Evolutionary conservation across 139 green algal species (phyloP), one percentile per base, ranked within the genome.

Genomic region (Diplosphaera chodatii): DNA sequence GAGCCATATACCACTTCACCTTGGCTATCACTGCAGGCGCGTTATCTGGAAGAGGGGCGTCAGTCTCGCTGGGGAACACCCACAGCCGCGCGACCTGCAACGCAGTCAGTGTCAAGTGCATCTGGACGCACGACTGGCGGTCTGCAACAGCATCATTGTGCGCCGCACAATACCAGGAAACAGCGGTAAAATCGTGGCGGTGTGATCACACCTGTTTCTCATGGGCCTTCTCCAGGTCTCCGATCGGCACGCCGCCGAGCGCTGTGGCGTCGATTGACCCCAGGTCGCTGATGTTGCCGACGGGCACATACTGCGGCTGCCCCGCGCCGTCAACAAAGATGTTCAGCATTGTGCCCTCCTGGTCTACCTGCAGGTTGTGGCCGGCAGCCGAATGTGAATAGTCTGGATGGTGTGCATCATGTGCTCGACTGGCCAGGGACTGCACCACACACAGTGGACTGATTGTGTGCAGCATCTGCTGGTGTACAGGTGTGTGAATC

Each of bases 201-300:
- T n/a, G n/a, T n/a, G n/a, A n/a, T n/a, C n/a, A n/a, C n/a, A 59
- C 48, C 48, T 23, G 48, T 48, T 48, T 48, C 21, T 66, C 64
- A 23, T 73, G 66, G 59, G 40, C 68, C 0, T 23, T 23, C 32
- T 75, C 41, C 34, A 84, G 67, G 30, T 82, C 70, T 1, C 63
- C 1, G 27, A 80, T 33, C 0, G 66, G 64, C 27, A 86, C 69
- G 20, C 81, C 81, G 30, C 78, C 81, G n/a, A 86, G 40, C 40
- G 79, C 68, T 22, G 59, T 29, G 4, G 76, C 69, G 16, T 69
- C 41, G 5, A 86, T 25, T 1, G 78, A 74, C 1, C 25, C 3
- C 59, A 86, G 63, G 62, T 86, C 81, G 0, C 10, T 29, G 3
- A 86, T 66, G 68, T 82, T 80, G 62, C 81, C 81, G n/a, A 86